These are phyloP conservation scores for Psidium guajava DNA, from an alignment of 345 rosid species.

Conservation along the genomic window DNA sequence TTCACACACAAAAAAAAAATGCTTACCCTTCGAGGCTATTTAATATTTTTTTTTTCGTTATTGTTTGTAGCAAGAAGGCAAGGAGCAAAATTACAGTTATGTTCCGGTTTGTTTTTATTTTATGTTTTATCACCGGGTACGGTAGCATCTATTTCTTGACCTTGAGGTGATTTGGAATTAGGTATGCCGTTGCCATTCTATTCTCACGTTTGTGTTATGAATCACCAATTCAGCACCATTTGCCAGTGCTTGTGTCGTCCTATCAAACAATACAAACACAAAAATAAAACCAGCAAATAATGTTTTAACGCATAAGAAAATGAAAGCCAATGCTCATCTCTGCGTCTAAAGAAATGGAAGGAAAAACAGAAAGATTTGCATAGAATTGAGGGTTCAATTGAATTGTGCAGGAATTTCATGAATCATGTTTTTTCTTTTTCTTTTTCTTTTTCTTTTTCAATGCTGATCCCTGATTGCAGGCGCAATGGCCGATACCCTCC, in stretches of 20 bases:
- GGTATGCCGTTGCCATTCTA: not conserved
- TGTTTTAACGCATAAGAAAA: not conserved
- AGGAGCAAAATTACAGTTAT: slow-evolving; percentile 55
- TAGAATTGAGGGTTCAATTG: not conserved
- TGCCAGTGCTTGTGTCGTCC: not conserved
- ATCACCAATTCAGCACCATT: not conserved
- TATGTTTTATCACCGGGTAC: slow-evolving; percentile 81
- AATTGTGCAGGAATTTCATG: not conserved
- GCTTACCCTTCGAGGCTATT: not conserved
- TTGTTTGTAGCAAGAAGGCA: slow-evolving; percentile 38
- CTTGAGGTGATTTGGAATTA: not conserved
- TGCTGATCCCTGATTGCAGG: slow-evolving; percentile 48
- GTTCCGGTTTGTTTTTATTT: slow-evolving; percentile 27
- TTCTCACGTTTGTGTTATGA: not conserved
- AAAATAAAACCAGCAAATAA: not conserved
- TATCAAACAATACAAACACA: not conserved
- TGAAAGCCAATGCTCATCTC: not conserved
- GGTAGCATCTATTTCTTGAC: not conserved
- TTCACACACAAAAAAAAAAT: too few relatives aligned
- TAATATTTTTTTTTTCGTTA: not conserved
- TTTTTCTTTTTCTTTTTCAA: not conserved
- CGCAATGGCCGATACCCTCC: slow-evolving; percentile 66
- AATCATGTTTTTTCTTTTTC: slow-evolving; percentile 68
- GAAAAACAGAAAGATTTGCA: not conserved
- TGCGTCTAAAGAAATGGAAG: not conserved